Percentiles rank a stretch among this genome's conserved stretches.
Evolutionary conservation across 2,329 filamentous ascomycete genomes (phyloP).

Genomic region (Aspergillus vadensis): DNA sequence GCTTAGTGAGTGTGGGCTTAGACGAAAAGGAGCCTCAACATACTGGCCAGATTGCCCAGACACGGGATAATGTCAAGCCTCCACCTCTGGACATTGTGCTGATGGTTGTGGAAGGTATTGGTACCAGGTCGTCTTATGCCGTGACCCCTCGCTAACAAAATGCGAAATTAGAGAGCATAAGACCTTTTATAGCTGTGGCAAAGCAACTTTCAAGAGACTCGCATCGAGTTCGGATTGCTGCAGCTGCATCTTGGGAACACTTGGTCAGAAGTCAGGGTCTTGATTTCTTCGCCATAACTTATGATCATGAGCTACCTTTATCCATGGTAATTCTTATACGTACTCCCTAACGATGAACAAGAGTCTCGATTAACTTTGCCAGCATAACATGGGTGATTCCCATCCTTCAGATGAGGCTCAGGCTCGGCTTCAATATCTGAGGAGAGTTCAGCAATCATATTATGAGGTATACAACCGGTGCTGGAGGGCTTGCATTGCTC

Average conservation of each 20-base stretch:
- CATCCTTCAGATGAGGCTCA: no score
- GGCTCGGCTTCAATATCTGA: no score
- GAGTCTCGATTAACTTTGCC: no score
- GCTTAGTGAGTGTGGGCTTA: neutral
- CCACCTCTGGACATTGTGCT: conserved; percentile 6
- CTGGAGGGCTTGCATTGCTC: neutral
- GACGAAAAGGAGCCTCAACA: neutral
- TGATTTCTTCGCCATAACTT: neutral
- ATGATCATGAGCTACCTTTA: neutral
- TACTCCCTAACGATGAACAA: neutral
- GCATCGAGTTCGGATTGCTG: neutral
- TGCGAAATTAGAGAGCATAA: neutral
- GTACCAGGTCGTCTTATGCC: neutral
- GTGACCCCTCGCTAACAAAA: no score
- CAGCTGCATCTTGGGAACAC: neutral
- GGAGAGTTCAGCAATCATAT: neutral
- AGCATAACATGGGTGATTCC: no score
- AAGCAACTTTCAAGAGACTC: neutral
- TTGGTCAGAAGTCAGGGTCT: neutral
- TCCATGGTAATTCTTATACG: neutral
- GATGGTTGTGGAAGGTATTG: conserved; percentile 5
- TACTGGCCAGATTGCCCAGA: neutral
- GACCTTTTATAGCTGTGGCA: neutral
- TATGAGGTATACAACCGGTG: neutral
- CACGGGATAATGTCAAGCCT: neutral